Evolutionary conservation across 768 basidiomycete genomes (phyloP), one percentile per base, ranked within the genome.

Genomic region (Trametes cingulata): DNA sequence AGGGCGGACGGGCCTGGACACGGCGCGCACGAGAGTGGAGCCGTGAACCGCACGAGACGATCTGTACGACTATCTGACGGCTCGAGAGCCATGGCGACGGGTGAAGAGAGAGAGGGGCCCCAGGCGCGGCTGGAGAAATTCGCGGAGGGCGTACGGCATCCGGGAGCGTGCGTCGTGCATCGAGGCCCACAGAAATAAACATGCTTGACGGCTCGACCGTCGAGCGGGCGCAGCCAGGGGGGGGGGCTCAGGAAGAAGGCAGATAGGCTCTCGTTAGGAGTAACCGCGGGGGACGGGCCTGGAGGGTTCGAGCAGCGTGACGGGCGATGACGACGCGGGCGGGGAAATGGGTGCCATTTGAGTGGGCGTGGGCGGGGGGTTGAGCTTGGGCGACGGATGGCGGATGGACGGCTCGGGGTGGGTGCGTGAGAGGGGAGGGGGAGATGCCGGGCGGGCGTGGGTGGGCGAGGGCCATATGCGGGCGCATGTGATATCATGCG

Each of bases 121-220:
- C 17, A 13, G 42, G 52, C 46, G 45, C 29, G 55, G 54, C 42
- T 25, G 54, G 54, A 55, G 54, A 37, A 46, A 22, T 39, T 55
- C 43, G 45, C 45, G 37, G 55, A 45, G 2, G 36, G 36, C 10
- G 45, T 56, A 56, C 46, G 55, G 55, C 55, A 56, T 47, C 29
- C n/a, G 42, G 20, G 54, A 8, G 54, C 43, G 35, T 41, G 29
- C 6, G 8, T 25, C 27, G 29, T 15, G 39, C 53, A 42, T 7
- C 24, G 20, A 40, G 50, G 50, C 50, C n/a, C 8, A 5, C 51
- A 17, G 25, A 27, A 52, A 41, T 52, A 52, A 39, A n/a, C 13
- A 6, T 6, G 22, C 1, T 15, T 22, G 19, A 20, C 8, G 39
- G 40, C 2, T 14, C 9, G 40, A 29, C 19, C 13, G 25, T 22